phyloP scores from a whole-genome alignment of 2,329 filamentous ascomycete species.

The Chaetomiaceae sp. region DNA sequence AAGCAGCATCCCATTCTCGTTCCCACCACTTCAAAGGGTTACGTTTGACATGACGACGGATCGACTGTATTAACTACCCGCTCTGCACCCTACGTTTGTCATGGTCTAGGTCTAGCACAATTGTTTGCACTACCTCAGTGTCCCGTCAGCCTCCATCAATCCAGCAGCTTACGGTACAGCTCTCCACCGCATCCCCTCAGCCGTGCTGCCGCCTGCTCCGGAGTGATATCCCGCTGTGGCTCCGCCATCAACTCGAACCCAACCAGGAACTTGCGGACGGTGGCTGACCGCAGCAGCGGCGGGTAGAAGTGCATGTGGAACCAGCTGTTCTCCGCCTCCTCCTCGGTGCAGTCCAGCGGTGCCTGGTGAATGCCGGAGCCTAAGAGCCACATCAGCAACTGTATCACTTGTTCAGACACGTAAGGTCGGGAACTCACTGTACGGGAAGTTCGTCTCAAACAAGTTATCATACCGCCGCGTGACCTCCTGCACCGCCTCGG shows the following conservation, averaged over 20 bases:
- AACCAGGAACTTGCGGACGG: slow-evolving; percentile 91
- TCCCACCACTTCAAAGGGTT: no score
- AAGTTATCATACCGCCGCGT: slow-evolving; percentile 92
- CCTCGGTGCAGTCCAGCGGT: slow-evolving; percentile 70
- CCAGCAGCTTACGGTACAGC: slow-evolving; percentile 68
- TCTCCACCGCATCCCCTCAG: slow-evolving; percentile 72
- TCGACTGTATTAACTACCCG: no score
- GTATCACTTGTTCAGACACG: background rate
- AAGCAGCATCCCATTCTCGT: no score
- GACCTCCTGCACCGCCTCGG: slow-evolving; percentile 80
- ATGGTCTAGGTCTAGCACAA: no score
- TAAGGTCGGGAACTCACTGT: slow-evolving; percentile 52
- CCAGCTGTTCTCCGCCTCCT: slow-evolving; percentile 82
- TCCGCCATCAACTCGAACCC: slow-evolving; percentile 96
- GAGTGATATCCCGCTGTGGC: slow-evolving; percentile 96
- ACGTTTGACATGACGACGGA: no score
- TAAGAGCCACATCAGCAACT: slow-evolving; percentile 32
- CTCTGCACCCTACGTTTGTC: no score
- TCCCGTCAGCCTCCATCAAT: slow-evolving; percentile 6
- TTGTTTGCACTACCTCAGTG: no score
- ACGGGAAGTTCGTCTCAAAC: slow-evolving; percentile 94
- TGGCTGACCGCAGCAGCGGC: slow-evolving; percentile 83
- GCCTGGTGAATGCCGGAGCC: slow-evolving; percentile 95
- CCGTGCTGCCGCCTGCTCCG: slow-evolving; percentile 81
- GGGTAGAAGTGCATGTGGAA: slow-evolving; percentile 98